phyloP scores from a whole-genome alignment of 805 yeast species.

The Sugiyamaella mastotermitis region DNA sequence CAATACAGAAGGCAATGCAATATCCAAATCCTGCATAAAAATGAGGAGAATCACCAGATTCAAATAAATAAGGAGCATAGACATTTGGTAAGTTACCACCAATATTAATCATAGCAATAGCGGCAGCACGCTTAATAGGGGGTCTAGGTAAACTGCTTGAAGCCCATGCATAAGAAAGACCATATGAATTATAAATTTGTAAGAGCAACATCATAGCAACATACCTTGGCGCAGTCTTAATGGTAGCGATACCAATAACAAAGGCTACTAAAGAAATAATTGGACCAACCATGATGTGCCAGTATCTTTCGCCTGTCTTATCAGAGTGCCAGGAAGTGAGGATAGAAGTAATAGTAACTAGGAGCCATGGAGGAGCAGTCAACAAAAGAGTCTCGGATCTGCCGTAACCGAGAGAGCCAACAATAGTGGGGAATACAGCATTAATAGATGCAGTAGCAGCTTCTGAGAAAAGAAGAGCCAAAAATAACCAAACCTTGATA shows the following conservation, averaged over 20 bases:
- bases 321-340: conserved; percentile 53
- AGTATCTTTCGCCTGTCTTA: conserved; percentile 48
- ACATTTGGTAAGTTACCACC: conserved; percentile 25
- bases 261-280: conserved; percentile 31
- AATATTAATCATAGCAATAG: conserved; percentile 48
- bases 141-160: conserved; percentile 41
- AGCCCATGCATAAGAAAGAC: conserved; percentile 10
- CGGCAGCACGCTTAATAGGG: conserved; percentile 50
- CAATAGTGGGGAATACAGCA: conserved; percentile 57
- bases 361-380: conserved; percentile 53
- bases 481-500: conserved; percentile 18
- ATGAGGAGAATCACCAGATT: conserved; percentile 20
- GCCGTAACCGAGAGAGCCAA: conserved; percentile 46
- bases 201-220: conserved; percentile 58
- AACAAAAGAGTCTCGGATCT: conserved; percentile 47
- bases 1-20: conserved; percentile 18
- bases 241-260: conserved; percentile 26
- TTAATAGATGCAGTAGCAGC: conserved; percentile 59
- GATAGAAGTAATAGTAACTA: conserved; percentile 46
- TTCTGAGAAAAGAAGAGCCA: conserved; percentile 28
- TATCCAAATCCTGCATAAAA: conserved; percentile 24
- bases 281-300: conserved; percentile 42
- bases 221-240: conserved; percentile 51
- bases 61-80: conserved; percentile 23
- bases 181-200: conserved; percentile 34